phyloP scores from a whole-genome alignment of 2,329 filamentous ascomycete species.

The Trichoderma sp. region DNA sequence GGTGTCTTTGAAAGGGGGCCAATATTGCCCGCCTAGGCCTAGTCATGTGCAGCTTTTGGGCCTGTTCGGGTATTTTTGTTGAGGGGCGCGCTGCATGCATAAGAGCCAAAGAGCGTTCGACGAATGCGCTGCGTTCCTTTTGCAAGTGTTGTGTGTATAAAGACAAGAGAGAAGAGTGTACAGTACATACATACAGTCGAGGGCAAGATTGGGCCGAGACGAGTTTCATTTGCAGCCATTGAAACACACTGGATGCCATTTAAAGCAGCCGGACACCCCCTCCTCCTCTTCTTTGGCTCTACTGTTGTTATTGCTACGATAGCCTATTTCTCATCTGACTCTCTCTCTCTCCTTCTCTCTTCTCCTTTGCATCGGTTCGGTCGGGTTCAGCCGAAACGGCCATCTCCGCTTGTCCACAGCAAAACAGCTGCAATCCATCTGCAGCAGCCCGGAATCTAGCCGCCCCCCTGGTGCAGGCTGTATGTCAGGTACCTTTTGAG shows the following conservation, averaged over 20 bases:
- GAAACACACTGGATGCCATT: background rate
- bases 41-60: background rate
- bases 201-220: background rate
- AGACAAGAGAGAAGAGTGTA: background rate
- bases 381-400: background rate
- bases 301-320: background rate
- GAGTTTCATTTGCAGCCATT: background rate
- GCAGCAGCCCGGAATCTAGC: background rate
- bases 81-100: background rate
- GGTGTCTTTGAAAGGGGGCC: background rate
- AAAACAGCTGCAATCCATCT: conserved; percentile 1
- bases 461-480: background rate
- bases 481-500: background rate
- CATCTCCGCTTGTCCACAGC: background rate
- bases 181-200: background rate
- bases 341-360: background rate
- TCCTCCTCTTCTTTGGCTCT: background rate
- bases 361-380: background rate
- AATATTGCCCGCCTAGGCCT: background rate
- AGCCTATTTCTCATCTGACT: background rate
- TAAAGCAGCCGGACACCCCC: background rate
- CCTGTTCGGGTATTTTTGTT: conserved; percentile 2
- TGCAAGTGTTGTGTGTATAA: background rate
- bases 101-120: background rate
- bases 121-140: background rate